phyloP scores from a whole-genome alignment of 139 green algal species.

The Micractinium sp. region DNA sequence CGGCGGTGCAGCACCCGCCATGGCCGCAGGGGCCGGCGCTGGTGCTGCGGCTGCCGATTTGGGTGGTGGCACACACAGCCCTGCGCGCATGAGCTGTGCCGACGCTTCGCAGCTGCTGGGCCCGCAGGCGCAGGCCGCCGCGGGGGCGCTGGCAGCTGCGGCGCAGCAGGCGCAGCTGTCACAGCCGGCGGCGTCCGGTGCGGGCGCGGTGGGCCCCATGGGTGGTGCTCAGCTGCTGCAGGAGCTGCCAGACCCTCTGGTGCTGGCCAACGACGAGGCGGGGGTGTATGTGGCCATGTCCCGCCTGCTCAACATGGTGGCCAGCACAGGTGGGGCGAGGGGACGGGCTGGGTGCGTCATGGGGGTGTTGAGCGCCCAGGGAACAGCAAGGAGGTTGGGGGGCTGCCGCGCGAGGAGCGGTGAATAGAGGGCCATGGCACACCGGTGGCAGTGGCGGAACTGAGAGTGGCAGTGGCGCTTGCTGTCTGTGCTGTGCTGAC shows the following conservation, averaged over 20 bases:
- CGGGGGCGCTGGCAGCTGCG: not conserved
- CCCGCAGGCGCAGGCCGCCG: not conserved
- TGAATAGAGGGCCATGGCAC: not conserved
- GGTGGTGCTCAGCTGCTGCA: not conserved
- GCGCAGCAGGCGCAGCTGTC: conserved; percentile 6
- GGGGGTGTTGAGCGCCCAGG: not conserved
- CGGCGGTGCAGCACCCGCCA: not conserved
- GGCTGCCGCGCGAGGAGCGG: no score
- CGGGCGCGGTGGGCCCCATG: not conserved
- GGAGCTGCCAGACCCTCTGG: conserved; percentile 7
- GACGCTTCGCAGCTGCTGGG: not conserved
- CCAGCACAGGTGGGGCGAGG: not conserved
- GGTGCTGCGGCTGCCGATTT: not conserved
- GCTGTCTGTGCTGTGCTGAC: not conserved
- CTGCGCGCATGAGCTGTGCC: conserved; percentile 18
- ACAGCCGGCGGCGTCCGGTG: not conserved
- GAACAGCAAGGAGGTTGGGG: no score
- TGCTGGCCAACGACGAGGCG: not conserved
- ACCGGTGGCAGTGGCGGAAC: not conserved
- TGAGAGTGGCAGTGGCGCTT: not conserved
- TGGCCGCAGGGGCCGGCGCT: not conserved
- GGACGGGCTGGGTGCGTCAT: no score
- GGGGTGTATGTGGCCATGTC: conserved; percentile 1
- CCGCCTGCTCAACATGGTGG: not conserved
- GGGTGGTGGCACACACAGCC: not conserved